Conservation (phyloP, 768 basidiomycete species). For the Tulasnella sp. region DNA sequence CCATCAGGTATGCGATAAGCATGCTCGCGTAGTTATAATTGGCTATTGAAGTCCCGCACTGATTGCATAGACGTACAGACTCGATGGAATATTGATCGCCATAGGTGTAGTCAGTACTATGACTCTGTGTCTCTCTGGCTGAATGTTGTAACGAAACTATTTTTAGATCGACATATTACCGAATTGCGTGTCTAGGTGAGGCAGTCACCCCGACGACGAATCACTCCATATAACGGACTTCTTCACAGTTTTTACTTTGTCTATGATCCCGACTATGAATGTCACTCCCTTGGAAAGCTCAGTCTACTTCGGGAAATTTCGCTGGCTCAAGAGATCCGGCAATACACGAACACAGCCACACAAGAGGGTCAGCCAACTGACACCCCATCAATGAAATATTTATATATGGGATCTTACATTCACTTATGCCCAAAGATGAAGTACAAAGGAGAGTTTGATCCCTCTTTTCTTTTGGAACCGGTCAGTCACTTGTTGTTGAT, state of each 20-base stretch:
- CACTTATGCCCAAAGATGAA: constrained; percentile 87
- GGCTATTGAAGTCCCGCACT: too few relatives aligned
- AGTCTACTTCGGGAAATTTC: constrained; percentile 72
- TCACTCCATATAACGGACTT: constrained; percentile 21
- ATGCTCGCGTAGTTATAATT: too few relatives aligned
- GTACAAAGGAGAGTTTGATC: constrained; percentile 87
- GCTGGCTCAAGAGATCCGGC: constrained; percentile 59
- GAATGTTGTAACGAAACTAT: too few relatives aligned
- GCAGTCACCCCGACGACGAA: constrained; percentile 18
- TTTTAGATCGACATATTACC: constrained; percentile 90
- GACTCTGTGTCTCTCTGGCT: too few relatives aligned
- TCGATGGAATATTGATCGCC: constrained; percentile 72
- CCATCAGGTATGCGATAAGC: too few relatives aligned
- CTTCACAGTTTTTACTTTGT: constrained; percentile 81
- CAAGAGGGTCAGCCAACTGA: too few relatives aligned
- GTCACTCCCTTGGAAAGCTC: constrained; percentile 70
- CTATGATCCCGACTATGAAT: constrained; percentile 60
- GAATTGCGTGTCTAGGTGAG: constrained; percentile 55
- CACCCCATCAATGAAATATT: constrained; percentile 40
- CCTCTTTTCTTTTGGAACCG: constrained; percentile 79
- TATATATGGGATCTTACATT: constrained; percentile 94
- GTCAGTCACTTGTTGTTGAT: constrained; percentile 30
- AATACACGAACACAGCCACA: too few relatives aligned
- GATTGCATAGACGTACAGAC: constrained; percentile 60
- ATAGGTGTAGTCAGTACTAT: too few relatives aligned